Evolutionary conservation across 306 rosid species (phyloP), one percentile per base, ranked within the genome.

Genomic region (Trifolium dubium): DNA sequence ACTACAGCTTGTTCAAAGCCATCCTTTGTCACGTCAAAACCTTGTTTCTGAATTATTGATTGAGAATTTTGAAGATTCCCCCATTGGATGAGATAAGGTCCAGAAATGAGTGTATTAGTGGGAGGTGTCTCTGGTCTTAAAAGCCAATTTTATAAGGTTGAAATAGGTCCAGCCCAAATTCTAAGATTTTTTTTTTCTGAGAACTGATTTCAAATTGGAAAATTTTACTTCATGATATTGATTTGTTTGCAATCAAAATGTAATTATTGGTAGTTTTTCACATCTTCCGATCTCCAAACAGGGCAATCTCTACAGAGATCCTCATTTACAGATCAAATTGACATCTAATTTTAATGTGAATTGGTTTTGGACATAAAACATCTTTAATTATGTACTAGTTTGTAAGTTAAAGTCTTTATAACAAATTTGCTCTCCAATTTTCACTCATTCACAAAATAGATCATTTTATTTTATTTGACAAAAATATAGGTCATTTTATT

Each of bases 1-100:
- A 17, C 77, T 66, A 41, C 51, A 41, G 73, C 61, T 64, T 64
- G 47, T 67, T 32, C 11, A 23, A 31, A 72, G 31, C 44, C 73
- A 40, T 32, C 10, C 4, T 30, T 50, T 54, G 53, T 32, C n/a
- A 54, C 44, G 73, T 53, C 19, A 17, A 55, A 13, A 23, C 29
- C 37, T 44, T 34, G 63, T 23, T 43, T 49, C 40, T 49, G 37
- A 79, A 58, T 73, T 12, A 10, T 11, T 70, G 50, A 39, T 78
- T 56, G 43, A 72, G 15, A 43, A 64, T 10, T 49, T 23, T 49
- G 54, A 49, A n/a, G 7, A 49, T 1, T 49, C 54, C 18, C 54
- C n/a, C 7, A 49, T 14, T 49, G 8, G 17, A 49, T 49, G 54
- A 49, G 17, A n/a, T 49, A 49, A 49, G 18, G 54, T 19, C 19